Percentiles rank a stretch among this genome's conserved stretches.
Evolutionary conservation across 2,329 filamentous ascomycete species (phyloP).

Genomic region (Cladosporium sp.): DNA sequence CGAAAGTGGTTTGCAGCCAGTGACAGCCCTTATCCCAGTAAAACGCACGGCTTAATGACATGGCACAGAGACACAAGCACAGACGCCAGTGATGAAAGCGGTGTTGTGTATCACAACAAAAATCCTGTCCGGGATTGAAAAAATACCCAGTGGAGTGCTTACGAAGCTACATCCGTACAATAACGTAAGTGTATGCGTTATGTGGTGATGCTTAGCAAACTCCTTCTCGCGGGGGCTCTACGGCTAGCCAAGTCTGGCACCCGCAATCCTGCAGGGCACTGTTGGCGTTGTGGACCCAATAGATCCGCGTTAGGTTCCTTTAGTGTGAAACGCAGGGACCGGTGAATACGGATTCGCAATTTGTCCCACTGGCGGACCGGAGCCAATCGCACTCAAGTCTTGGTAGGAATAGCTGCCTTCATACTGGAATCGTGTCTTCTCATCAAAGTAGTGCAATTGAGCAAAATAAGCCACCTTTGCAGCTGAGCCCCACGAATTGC

Average conservation of each 20-base stretch:
- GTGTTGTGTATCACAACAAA: no score
- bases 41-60: no score
- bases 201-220: neutral
- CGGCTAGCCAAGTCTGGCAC: neutral
- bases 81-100: no score
- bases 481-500: neutral
- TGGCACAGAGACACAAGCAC: no score
- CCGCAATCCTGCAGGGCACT: neutral
- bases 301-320: neutral
- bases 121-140: no score
- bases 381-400: neutral
- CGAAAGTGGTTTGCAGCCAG: no score
- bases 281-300: neutral
- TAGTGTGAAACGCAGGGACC: neutral
- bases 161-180: neutral
- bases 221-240: neutral
- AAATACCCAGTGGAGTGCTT: no score
- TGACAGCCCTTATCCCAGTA: no score
- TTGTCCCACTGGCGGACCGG: neutral
- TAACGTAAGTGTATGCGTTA: neutral
- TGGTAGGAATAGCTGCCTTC: neutral
- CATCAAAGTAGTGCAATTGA: neutral
- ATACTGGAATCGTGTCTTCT: neutral
- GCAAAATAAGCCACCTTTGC: neutral
- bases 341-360: neutral